Percentiles rank a stretch among this genome's conserved stretches.
Evolutionary conservation across 2,329 filamentous ascomycete genomes (phyloP).

Genomic region (Coleophoma cylindrospora): DNA sequence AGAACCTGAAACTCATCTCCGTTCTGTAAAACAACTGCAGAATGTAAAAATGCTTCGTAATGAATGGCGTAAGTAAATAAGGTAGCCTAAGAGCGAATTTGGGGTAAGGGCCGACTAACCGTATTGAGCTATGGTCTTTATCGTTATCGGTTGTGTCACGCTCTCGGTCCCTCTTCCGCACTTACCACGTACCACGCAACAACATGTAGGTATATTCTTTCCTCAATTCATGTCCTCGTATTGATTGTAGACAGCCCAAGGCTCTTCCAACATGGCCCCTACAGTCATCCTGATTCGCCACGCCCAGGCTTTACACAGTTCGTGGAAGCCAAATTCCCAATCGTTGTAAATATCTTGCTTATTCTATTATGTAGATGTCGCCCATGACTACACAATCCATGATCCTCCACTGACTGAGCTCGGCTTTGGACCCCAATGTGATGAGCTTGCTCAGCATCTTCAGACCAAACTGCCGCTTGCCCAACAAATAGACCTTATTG

Average conservation of each 20-base stretch:
- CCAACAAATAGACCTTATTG: conserved; percentile 24
- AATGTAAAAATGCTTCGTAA: background rate
- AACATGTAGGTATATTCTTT: no score
- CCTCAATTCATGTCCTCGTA: no score
- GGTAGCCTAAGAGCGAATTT: no score
- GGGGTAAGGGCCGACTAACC: no score
- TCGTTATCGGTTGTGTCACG: no score
- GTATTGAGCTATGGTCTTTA: no score
- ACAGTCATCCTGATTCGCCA: conserved; percentile 36
- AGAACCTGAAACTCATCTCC: conserved; percentile 23
- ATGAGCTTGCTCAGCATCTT: conserved; percentile 15
- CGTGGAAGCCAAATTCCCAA: conserved; percentile 8
- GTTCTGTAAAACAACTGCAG: background rate
- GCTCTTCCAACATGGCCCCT: conserved; percentile 27
- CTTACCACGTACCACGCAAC: no score
- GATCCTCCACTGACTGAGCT: conserved; percentile 11
- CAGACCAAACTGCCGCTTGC: conserved; percentile 21
- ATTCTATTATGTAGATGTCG: conserved; percentile 17
- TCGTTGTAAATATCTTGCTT: conserved; percentile 1
- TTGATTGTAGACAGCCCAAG: no score
- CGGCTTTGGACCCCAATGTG: conserved; percentile 17
- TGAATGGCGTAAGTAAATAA: no score
- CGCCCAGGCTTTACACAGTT: conserved; percentile 35
- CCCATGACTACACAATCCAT: conserved; percentile 16
- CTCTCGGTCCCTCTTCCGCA: no score